A percentile compares a stretch with the other conserved stretches of the same genome.
phyloP scores from a whole-genome alignment of 2,329 filamentous ascomycete genomes.

The Lachnellula cervina region DNA sequence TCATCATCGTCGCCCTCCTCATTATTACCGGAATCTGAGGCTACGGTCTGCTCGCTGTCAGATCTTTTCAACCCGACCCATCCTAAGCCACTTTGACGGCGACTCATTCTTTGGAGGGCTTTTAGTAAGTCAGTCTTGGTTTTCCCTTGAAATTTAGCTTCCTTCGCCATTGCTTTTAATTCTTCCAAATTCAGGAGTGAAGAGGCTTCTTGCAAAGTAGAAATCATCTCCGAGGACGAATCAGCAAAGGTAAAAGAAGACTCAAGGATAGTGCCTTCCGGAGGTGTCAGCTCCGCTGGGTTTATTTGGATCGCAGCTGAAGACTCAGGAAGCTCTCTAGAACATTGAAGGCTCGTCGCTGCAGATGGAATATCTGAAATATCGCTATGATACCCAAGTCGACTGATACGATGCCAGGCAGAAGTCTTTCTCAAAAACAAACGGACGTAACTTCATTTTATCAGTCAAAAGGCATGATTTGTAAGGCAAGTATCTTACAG shows the following conservation, averaged over 20 bases:
- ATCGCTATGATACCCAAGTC: constrained; percentile 76
- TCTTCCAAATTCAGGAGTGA: constrained; percentile 81
- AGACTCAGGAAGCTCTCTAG: constrained; percentile 48
- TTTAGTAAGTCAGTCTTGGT: constrained; percentile 77
- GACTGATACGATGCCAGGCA: constrained; percentile 79
- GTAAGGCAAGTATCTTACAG: constrained; percentile 52
- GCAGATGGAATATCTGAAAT: constrained; percentile 68
- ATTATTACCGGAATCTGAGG: constrained; percentile 48
- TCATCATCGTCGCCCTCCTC: constrained; percentile 36
- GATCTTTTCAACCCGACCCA: constrained; percentile 61
- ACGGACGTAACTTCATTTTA: constrained; percentile 67
- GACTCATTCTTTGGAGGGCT: constrained; percentile 68
- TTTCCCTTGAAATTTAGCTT: constrained; percentile 80
- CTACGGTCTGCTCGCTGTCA: constrained; percentile 37
- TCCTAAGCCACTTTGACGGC: constrained; percentile 69
- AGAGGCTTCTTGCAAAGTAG: constrained; percentile 75
- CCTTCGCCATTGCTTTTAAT: constrained; percentile 76
- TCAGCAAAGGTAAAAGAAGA: constrained; percentile 74
- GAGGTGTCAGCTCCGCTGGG: constrained; percentile 44
- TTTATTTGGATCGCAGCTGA: constrained; percentile 18
- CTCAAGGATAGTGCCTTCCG: constrained; percentile 45
- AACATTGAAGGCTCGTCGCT: constrained; percentile 58
- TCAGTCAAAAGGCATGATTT: constrained; percentile 4
- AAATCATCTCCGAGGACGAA: constrained; percentile 66
- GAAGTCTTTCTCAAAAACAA: constrained; percentile 89